Conservation (phyloP, 495 filamentous ascomycete species). For the Penicillium paradoxum region DNA sequence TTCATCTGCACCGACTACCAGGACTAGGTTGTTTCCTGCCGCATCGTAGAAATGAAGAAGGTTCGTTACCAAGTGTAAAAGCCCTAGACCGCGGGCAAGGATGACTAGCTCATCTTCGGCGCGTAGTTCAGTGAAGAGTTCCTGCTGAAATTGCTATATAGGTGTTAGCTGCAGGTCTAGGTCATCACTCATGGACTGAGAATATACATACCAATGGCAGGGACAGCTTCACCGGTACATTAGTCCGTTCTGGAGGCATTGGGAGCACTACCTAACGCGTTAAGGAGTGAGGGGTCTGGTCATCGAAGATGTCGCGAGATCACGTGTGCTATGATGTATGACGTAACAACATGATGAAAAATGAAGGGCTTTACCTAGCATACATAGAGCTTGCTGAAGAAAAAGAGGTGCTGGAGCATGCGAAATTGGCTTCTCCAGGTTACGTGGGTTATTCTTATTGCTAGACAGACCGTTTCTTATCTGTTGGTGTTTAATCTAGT, state of each 20-base stretch:
- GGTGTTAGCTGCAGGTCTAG: constrained; percentile 11
- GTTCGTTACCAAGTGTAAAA: constrained; percentile 86
- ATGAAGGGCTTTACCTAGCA: too few relatives aligned
- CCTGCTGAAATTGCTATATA: constrained; percentile 72
- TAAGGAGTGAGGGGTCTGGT: background rate
- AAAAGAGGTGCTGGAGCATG: background rate
- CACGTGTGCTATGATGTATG: constrained; percentile 38
- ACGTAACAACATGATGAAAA: constrained; percentile 34
- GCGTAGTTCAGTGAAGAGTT: constrained; percentile 85
- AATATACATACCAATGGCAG: constrained; percentile 67
- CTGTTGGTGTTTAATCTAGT: background rate
- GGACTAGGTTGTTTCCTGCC: constrained; percentile 84
- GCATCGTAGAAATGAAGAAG: constrained; percentile 95
- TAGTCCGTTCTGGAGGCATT: constrained; percentile 55
- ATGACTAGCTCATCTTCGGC: constrained; percentile 90
- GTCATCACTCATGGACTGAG: constrained; percentile 12
- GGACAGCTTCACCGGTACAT: constrained; percentile 81
- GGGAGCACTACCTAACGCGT: constrained; percentile 34
- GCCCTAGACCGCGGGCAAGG: constrained; percentile 84
- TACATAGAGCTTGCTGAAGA: background rate
- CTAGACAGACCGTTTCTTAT: too few relatives aligned
- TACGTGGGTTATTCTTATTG: background rate
- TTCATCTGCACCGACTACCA: constrained; percentile 87
- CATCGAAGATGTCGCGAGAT: constrained; percentile 17
- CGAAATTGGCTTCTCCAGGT: background rate